Evolutionary conservation across 176 grass and related monocot genomes (phyloP).

Genomic region (Miscanthus lutarioriparius): DNA sequence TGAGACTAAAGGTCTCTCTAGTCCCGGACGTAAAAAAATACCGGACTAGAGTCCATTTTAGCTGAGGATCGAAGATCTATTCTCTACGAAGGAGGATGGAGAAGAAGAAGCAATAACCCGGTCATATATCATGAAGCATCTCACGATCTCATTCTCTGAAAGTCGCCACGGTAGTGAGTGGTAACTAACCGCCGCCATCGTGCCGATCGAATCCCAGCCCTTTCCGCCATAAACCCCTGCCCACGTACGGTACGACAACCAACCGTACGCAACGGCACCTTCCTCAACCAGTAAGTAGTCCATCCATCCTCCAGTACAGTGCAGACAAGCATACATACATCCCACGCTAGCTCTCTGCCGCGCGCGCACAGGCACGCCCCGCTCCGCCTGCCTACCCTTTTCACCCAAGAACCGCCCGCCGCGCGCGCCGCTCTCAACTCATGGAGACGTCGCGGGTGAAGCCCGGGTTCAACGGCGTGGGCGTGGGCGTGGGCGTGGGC

Average conservation of each 20-base stretch:
- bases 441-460: constrained; percentile 57
- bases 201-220: not conserved
- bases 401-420: not conserved
- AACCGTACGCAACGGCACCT: not conserved
- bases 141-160: not conserved
- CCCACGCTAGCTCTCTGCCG: not conserved
- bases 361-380: not conserved
- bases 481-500: not conserved
- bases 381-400: constrained; percentile 25
- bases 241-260: not conserved
- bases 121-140: too few relatives aligned
- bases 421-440: not conserved
- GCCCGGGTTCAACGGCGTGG: constrained; percentile 50
- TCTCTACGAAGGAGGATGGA: too few relatives aligned
- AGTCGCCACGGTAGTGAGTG: not conserved
- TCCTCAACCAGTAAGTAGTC: not conserved
- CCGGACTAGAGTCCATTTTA: too few relatives aligned
- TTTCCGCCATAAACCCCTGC: not conserved
- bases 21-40: too few relatives aligned
- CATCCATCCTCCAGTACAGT: not conserved
- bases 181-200: not conserved
- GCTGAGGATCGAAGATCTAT: too few relatives aligned
- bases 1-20: too few relatives aligned
- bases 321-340: too few relatives aligned
- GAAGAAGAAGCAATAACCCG: too few relatives aligned